Evolutionary conservation across 495 filamentous ascomycete genomes (phyloP).

Genomic region (Talaromyces adpressus): DNA sequence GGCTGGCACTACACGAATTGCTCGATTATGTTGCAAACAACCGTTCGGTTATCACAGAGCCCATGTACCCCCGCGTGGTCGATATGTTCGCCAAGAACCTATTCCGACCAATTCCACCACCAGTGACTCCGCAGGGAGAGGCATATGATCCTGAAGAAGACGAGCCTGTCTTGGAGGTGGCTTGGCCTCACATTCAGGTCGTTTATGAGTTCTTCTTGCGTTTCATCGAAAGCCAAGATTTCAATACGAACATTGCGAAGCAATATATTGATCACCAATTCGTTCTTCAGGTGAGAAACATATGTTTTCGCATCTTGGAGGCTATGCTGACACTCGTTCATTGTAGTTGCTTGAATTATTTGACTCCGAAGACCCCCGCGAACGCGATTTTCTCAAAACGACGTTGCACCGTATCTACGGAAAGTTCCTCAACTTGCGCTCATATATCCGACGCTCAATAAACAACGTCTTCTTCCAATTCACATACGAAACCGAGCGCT

Average conservation of each 20-base stretch:
- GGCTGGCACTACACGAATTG: slow-evolving; percentile 90
- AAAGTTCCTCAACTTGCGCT: slow-evolving; percentile 96
- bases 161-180: slow-evolving; percentile 95
- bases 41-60: slow-evolving; percentile 93
- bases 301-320: background rate
- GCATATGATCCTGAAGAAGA: slow-evolving; percentile 99
- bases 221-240: slow-evolving; percentile 99
- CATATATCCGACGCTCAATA: slow-evolving; percentile 95
- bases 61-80: slow-evolving; percentile 97
- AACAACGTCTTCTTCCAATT: slow-evolving; percentile 99
- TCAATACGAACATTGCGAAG: slow-evolving; percentile 99
- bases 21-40: slow-evolving; percentile 99
- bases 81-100: slow-evolving; percentile 99
- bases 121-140: slow-evolving; percentile 95
- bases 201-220: slow-evolving; percentile 99
- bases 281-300: slow-evolving; percentile 68
- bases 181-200: slow-evolving; percentile 98
- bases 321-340: slow-evolving; percentile 7
- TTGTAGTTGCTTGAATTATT: slow-evolving; percentile 85
- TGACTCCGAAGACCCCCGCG: slow-evolving; percentile 95
- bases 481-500: slow-evolving; percentile 95
- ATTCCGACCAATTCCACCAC: slow-evolving; percentile 93
- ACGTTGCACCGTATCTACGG: slow-evolving; percentile 97
- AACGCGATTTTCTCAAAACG: slow-evolving; percentile 97
- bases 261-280: slow-evolving; percentile 97